These are phyloP conservation scores for Kalanchoe fedtschenkoi DNA, from an alignment of 164 flowering plant species.

Conservation along the genomic window DNA sequence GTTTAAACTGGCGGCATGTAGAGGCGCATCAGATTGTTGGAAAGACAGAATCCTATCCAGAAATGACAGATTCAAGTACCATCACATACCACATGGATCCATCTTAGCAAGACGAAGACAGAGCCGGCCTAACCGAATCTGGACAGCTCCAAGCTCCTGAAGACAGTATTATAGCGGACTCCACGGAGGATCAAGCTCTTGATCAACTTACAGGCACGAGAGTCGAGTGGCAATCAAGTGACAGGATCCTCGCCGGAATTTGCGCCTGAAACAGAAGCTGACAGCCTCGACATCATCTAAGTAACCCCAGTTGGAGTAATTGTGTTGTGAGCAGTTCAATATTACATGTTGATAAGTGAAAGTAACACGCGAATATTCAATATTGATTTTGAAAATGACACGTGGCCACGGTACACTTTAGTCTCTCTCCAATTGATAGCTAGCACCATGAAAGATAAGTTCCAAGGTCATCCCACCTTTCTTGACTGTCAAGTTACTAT, in stretches of 20 bases:
- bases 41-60: conserved; percentile 50
- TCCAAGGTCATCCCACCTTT: background rate
- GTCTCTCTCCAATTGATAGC: background rate
- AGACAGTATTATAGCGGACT: conserved; percentile 31
- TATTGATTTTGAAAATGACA: too few species aligned
- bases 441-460: background rate
- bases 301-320: background rate
- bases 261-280: too few species aligned
- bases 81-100: conserved; percentile 69
- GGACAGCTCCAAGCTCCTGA: conserved; percentile 35
- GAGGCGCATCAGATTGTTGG: conserved; percentile 58
- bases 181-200: conserved; percentile 29
- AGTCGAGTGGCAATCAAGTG: conserved; percentile 77
- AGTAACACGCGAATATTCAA: too few species aligned
- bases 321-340: too few species aligned
- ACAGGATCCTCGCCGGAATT: conserved; percentile 28
- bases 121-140: conserved; percentile 76
- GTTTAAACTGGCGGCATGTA: conserved; percentile 49
- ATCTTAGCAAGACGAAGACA: conserved; percentile 74
- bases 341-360: too few species aligned
- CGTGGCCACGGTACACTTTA: too few species aligned
- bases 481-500: too few species aligned
- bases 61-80: conserved; percentile 24
- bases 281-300: background rate
- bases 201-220: conserved; percentile 45